phyloP scores from a whole-genome alignment of 129 eudicot species.

The Centaurea solstitialis region DNA sequence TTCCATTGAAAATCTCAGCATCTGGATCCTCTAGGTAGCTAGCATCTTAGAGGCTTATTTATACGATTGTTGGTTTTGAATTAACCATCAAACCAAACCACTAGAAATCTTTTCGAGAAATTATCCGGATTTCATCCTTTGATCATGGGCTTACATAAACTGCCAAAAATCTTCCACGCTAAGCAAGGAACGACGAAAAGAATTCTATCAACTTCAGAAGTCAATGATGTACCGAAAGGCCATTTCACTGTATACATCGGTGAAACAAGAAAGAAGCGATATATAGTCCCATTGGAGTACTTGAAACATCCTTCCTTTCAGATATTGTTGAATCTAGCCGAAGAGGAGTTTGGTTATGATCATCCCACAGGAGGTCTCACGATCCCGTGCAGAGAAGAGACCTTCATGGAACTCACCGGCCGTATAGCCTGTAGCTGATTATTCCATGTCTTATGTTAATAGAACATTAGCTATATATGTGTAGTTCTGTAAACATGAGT shows the following conservation, averaged over 20 bases:
- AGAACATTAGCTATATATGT: background rate
- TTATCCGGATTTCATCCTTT: background rate
- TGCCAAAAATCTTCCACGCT: conserved; percentile 9
- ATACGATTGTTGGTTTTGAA: background rate
- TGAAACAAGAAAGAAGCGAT: conserved; percentile 36
- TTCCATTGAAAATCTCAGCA: background rate
- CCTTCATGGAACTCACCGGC: conserved; percentile 21
- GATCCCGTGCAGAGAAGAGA: conserved; percentile 46
- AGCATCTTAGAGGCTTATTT: background rate
- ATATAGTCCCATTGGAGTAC: conserved; percentile 42
- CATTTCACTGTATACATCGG: conserved; percentile 58
- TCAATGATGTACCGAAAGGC: conserved; percentile 43
- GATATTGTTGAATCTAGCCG: conserved; percentile 33
- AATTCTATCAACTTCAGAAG: conserved; percentile 5
- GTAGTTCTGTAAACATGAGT: background rate
- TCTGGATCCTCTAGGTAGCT: background rate
- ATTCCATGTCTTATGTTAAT: background rate
- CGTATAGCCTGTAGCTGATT: background rate
- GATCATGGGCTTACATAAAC: conserved; percentile 25
- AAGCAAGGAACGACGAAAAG: background rate
- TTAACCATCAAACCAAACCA: conserved; percentile 1
- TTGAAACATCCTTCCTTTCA: conserved; percentile 48
- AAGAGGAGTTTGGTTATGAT: conserved; percentile 56
- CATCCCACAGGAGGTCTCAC: conserved; percentile 66
- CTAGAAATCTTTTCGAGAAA: background rate